These are phyloP conservation scores for Umbelopsis sp. DNA, from an alignment of 371 early-diverging fungal genomes.

Conservation along the genomic window DNA sequence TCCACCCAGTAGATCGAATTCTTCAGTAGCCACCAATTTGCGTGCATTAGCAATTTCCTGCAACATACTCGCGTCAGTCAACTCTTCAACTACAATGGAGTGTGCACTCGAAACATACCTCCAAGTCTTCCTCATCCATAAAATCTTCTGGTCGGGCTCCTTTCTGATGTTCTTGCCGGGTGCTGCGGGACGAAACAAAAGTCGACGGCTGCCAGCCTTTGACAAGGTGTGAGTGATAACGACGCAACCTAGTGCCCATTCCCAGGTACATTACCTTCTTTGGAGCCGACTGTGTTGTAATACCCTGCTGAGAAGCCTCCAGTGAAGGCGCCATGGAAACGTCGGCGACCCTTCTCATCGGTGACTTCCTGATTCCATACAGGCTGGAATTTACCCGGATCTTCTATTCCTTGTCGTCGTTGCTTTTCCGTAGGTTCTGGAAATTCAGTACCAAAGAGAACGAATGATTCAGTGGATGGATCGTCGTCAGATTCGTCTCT, in stretches of 20 bases:
- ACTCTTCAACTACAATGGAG: neutral
- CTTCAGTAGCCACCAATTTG: constrained; percentile 65
- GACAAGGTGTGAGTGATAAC: neutral
- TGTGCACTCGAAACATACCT: constrained; percentile 35
- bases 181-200: constrained; percentile 67
- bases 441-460: constrained; percentile 54
- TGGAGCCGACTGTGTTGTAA: constrained; percentile 93
- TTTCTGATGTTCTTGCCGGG: constrained; percentile 44
- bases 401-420: constrained; percentile 40
- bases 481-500: constrained; percentile 13
- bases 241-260: neutral
- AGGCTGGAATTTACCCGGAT: constrained; percentile 55
- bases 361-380: constrained; percentile 62
- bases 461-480: constrained; percentile 33
- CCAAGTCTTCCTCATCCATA: constrained; percentile 93
- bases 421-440: constrained; percentile 53
- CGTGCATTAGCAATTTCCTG: constrained; percentile 57
- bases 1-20: constrained; percentile 70
- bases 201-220: constrained; percentile 80
- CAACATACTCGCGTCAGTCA: neutral
- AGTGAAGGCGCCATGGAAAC: constrained; percentile 95
- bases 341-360: constrained; percentile 84
- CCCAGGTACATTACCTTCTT: constrained; percentile 72
- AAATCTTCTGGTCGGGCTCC: constrained; percentile 74
- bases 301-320: constrained; percentile 96